A percentile compares a stretch with the other conserved stretches of the same genome.
phyloP scores from a whole-genome alignment of 768 basidiomycete species.

The Crepidotus variabilis region DNA sequence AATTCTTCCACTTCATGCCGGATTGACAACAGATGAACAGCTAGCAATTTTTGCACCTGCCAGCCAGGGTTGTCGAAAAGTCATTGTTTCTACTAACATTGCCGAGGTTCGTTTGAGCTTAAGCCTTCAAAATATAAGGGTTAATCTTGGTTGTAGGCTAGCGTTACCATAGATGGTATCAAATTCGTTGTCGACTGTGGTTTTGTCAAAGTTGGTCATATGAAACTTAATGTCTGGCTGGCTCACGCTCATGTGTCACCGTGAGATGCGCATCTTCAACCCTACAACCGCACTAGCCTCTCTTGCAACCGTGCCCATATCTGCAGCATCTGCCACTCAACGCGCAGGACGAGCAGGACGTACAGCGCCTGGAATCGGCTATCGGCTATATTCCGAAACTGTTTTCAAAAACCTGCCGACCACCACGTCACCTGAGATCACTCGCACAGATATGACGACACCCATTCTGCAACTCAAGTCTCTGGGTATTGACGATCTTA shows the following conservation, averaged over 20 bases:
- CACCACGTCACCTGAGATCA: conserved; percentile 86
- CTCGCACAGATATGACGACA: conserved; percentile 85
- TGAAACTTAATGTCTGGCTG: background rate
- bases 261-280: conserved; percentile 86
- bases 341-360: conserved; percentile 94
- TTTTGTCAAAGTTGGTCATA: conserved; percentile 76
- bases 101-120: conserved; percentile 61
- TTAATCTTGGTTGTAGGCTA: conserved; percentile 53
- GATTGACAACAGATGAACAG: conserved; percentile 85
- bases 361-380: conserved; percentile 89
- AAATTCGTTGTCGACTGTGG: conserved; percentile 93
- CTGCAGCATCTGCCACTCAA: conserved; percentile 87
- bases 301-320: conserved; percentile 78
- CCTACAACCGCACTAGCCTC: conserved; percentile 83
- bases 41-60: conserved; percentile 78
- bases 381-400: conserved; percentile 78
- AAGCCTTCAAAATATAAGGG: background rate
- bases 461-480: conserved; percentile 93
- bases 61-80: conserved; percentile 76
- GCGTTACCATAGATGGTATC: conserved; percentile 95
- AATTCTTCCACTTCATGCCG: conserved; percentile 83
- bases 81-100: conserved; percentile 92
- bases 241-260: background rate
- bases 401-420: conserved; percentile 56
- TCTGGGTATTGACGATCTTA: conserved; percentile 90